These are phyloP conservation scores for Blakeslea trispora DNA, from an alignment of 371 early-diverging fungal species.

Conservation along the genomic window DNA sequence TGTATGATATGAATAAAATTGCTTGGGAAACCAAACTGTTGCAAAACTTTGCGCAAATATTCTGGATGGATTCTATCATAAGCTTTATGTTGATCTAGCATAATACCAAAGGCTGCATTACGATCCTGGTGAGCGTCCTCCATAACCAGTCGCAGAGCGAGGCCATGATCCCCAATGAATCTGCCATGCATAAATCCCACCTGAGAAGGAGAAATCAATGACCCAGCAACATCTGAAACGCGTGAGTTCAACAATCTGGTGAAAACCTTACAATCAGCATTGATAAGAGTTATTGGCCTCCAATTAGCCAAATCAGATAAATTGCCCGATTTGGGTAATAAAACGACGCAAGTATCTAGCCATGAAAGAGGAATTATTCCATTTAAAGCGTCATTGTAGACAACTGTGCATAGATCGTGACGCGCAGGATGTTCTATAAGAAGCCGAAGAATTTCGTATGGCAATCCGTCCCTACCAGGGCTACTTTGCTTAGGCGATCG, in stretches of 20 bases:
- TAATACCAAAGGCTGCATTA: slow-evolving; percentile 1
- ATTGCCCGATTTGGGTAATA: slow-evolving; percentile 11
- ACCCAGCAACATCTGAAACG: neutral
- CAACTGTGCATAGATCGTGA: too few species aligned
- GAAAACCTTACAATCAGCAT: slow-evolving; percentile 26
- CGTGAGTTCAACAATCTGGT: slow-evolving; percentile 19
- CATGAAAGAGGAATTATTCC: too few species aligned
- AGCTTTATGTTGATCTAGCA: slow-evolving; percentile 28
- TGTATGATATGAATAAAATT: too few species aligned
- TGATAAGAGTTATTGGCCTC: slow-evolving; percentile 20
- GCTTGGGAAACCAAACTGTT: slow-evolving; percentile 15
- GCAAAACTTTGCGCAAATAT: slow-evolving; percentile 10
- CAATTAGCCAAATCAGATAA: slow-evolving; percentile 20
- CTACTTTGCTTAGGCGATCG: too few species aligned
- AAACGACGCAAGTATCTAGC: slow-evolving; percentile 4
- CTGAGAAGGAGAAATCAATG: slow-evolving; percentile 14
- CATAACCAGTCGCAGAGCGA: neutral
- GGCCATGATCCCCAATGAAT: slow-evolving; percentile 25
- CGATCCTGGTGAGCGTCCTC: neutral
- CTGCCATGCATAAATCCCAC: slow-evolving; percentile 21
- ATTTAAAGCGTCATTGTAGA: too few species aligned
- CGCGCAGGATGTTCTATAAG: too few species aligned
- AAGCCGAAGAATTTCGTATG: too few species aligned
- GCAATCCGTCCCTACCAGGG: too few species aligned
- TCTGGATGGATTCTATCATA: slow-evolving; percentile 22